Percentiles rank a stretch among this genome's conserved stretches.
Conservation (phyloP, 345 rosid species). For the Aurinia saxatilis region DNA sequence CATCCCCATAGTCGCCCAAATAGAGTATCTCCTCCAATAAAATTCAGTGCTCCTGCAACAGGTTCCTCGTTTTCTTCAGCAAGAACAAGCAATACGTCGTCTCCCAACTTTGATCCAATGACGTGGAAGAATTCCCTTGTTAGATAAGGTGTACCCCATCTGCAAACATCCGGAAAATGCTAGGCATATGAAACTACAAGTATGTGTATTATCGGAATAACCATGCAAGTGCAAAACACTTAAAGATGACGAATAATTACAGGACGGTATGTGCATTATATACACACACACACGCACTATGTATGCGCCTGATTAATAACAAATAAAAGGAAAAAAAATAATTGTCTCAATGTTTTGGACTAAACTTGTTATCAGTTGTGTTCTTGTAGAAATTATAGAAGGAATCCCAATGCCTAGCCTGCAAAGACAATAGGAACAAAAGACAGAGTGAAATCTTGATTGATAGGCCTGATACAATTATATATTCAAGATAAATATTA, state of each 20-base stretch:
- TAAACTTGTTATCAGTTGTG: conserved; percentile 92
- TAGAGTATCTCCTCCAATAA: conserved; percentile 83
- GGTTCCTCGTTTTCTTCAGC: conserved; percentile 85
- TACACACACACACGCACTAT: too few relatives aligned
- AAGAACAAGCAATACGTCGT: conserved; percentile 58
- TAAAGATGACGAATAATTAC: neutral
- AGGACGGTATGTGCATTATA: neutral
- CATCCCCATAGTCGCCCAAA: conserved; percentile 98
- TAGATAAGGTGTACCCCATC: conserved; percentile 96
- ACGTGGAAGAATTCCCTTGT: conserved; percentile 80
- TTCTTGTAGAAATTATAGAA: conserved; percentile 82
- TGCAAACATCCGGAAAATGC: conserved; percentile 19
- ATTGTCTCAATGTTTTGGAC: conserved; percentile 8
- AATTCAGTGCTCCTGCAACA: conserved; percentile 92
- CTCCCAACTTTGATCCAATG: conserved; percentile 82
- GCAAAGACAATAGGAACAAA: conserved; percentile 27
- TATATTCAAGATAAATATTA: neutral
- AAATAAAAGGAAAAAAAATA: neutral
- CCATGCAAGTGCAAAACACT: neutral
- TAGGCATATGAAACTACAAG: neutral
- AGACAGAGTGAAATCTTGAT: neutral
- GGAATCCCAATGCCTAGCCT: conserved; percentile 95
- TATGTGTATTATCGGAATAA: neutral
- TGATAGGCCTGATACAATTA: neutral
- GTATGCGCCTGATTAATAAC: neutral